Conservation (phyloP, 495 filamentous ascomycete species). For the Aspergillus bertholletiae region DNA sequence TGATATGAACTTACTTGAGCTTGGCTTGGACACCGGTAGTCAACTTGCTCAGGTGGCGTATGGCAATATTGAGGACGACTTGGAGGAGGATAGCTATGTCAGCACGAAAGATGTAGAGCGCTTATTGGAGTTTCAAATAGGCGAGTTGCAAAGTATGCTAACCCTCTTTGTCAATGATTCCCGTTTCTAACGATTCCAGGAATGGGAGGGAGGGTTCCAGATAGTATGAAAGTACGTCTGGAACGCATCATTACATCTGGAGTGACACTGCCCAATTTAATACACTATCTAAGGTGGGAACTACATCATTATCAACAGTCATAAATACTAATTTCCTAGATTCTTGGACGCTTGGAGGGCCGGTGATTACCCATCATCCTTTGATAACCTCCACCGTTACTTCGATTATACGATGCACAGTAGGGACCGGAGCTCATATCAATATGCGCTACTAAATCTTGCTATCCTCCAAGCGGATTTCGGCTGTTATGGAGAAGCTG, state of each 20-base stretch:
- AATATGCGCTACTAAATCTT: conserved; percentile 92
- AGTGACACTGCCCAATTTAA: conserved; percentile 63
- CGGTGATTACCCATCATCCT: conserved; percentile 84
- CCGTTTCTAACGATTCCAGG: conserved; percentile 37
- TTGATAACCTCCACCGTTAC: conserved; percentile 90
- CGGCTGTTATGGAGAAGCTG: conserved; percentile 85
- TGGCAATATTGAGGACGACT: conserved; percentile 50
- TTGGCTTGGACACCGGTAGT: conserved; percentile 34
- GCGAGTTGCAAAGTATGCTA: conserved; percentile 73
- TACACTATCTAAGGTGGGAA: conserved; percentile 70
- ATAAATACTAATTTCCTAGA: conserved; percentile 28
- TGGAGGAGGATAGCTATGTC: conserved; percentile 41
- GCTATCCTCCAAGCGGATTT: conserved; percentile 95
- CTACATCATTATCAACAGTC: not conserved
- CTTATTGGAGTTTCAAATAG: conserved; percentile 82
- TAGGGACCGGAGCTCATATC: conserved; percentile 81
- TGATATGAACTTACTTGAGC: conserved; percentile 58
- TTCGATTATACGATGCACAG: conserved; percentile 97
- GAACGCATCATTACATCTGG: conserved; percentile 62
- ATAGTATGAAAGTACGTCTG: conserved; percentile 63
- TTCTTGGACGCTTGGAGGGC: conserved; percentile 90
- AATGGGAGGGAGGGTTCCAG: conserved; percentile 66
- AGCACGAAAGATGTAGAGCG: conserved; percentile 83
- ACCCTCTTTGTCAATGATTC: not conserved
- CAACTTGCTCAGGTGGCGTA: conserved; percentile 60